Conservation (phyloP, 352 stramenopile species). For the Globisporangium recalcitrans region DNA sequence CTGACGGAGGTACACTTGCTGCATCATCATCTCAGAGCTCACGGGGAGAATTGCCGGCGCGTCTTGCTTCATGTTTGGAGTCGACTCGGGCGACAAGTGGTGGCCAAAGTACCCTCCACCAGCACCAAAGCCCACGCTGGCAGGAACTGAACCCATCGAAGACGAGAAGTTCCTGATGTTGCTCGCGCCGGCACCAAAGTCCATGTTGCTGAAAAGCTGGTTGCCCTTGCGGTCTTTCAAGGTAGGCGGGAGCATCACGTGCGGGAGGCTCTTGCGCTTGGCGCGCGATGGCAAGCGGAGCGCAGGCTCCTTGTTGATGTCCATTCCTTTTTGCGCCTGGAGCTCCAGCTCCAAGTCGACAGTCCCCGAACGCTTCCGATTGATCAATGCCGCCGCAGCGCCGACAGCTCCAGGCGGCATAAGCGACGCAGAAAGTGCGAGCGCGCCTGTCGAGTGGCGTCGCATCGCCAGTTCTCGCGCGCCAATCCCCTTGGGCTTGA, state of each 20-base stretch:
- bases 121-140: not conserved
- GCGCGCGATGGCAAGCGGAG: conserved; percentile 23
- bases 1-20: conserved; percentile 25
- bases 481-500: conserved; percentile 8
- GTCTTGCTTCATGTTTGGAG: conserved; percentile 22
- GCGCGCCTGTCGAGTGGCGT: conserved; percentile 43
- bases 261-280: conserved; percentile 43
- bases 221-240: conserved; percentile 28
- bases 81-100: not conserved
- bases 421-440: conserved; percentile 30
- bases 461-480: conserved; percentile 17
- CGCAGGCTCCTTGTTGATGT: conserved; percentile 22
- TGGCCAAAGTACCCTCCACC: conserved; percentile 11
- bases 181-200: conserved; percentile 7
- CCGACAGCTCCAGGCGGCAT: conserved; percentile 21
- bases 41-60: conserved; percentile 29
- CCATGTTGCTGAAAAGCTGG: conserved; percentile 23
- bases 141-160: not conserved
- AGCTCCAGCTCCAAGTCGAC: conserved; percentile 17
- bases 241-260: conserved; percentile 24
- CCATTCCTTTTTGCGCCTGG: conserved; percentile 10
- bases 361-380: conserved; percentile 16
- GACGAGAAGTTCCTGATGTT: conserved; percentile 21
- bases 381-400: conserved; percentile 5
- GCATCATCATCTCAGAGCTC: conserved; percentile 21